Conservation (phyloP, 495 filamentous ascomycete genomes). For the Podospora anserina region DNA sequence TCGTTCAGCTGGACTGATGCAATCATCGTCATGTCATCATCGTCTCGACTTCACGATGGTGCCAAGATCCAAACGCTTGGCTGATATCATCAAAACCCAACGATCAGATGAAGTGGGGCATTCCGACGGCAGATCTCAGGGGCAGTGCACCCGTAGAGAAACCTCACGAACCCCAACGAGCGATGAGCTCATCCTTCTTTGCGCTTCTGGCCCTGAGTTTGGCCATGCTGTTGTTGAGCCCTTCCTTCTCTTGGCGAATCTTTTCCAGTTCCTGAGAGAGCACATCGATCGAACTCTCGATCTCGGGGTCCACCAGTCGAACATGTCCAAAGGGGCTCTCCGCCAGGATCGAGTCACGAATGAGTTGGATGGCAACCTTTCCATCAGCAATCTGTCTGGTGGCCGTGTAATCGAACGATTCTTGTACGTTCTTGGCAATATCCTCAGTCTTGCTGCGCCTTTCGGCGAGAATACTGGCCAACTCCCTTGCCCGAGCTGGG, state of each 20-base stretch:
- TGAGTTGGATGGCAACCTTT: conserved; percentile 38
- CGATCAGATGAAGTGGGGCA: conserved; percentile 7
- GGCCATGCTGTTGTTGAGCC: conserved; percentile 27
- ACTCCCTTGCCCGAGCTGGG: conserved; percentile 16
- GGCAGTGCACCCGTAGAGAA: conserved; percentile 3
- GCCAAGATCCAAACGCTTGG: neutral
- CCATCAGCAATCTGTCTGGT: conserved; percentile 39
- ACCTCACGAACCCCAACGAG: conserved; percentile 34
- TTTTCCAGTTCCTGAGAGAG: conserved; percentile 38
- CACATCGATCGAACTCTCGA: conserved; percentile 35
- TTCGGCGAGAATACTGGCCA: conserved; percentile 30
- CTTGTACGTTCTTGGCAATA: conserved; percentile 38
- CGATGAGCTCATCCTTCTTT: conserved; percentile 40
- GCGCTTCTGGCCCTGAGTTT: conserved; percentile 32
- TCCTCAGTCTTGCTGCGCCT: conserved; percentile 35
- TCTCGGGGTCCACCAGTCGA: conserved; percentile 41
- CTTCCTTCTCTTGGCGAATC: conserved; percentile 29
- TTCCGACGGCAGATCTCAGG: neutral
- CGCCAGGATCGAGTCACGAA: conserved; percentile 42
- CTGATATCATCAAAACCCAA: conserved; percentile 5
- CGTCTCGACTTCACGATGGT: neutral
- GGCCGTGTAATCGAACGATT: conserved; percentile 36
- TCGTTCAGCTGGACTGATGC: neutral
- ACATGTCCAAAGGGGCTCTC: conserved; percentile 41
- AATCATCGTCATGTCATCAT: conserved; percentile 1